Evolutionary conservation across 2,329 filamentous ascomycete species (phyloP).

Genomic region (Cordyceps sp.): DNA sequence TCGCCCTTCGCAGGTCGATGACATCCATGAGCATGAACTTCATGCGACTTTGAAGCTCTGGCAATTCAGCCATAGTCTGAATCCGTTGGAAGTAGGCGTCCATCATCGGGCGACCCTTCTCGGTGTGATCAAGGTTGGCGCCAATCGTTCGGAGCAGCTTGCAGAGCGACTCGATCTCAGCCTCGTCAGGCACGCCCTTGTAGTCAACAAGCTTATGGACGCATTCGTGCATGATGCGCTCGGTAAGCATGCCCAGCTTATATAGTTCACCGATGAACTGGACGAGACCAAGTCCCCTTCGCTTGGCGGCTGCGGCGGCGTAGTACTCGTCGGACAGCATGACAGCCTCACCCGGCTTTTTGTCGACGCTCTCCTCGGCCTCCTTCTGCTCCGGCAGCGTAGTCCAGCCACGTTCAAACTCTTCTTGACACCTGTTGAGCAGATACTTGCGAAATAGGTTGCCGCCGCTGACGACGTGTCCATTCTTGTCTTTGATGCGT

Average conservation of each 20-base stretch:
- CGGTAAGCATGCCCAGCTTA: constrained; percentile 96
- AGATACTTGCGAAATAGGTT: constrained; percentile 97
- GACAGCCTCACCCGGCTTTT: constrained; percentile 51
- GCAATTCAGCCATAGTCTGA: constrained; percentile 61
- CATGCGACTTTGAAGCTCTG: constrained; percentile 70
- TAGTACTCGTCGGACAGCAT: constrained; percentile 97
- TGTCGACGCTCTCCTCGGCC: constrained; percentile 30
- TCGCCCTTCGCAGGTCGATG: constrained; percentile 59
- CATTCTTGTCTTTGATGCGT: constrained; percentile 79
- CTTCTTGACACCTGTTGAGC: constrained; percentile 94
- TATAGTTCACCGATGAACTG: constrained; percentile 99
- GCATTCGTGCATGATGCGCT: constrained; percentile 99
- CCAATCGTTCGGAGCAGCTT: constrained; percentile 89
- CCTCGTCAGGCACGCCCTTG: constrained; percentile 81
- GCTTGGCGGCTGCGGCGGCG: constrained; percentile 79
- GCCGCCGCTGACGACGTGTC: constrained; percentile 77
- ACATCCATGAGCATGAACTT: constrained; percentile 96
- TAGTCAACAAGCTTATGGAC: constrained; percentile 95
- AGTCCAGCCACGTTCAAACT: constrained; percentile 97
- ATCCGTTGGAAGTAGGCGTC: constrained; percentile 89
- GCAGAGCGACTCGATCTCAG: constrained; percentile 87
- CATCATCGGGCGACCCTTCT: constrained; percentile 77
- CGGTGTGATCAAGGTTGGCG: constrained; percentile 64
- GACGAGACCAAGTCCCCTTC: constrained; percentile 90
- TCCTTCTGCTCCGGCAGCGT: constrained; percentile 58